Evolutionary conservation across 768 basidiomycete genomes (phyloP).

Genomic region (Cyathus striatus): DNA sequence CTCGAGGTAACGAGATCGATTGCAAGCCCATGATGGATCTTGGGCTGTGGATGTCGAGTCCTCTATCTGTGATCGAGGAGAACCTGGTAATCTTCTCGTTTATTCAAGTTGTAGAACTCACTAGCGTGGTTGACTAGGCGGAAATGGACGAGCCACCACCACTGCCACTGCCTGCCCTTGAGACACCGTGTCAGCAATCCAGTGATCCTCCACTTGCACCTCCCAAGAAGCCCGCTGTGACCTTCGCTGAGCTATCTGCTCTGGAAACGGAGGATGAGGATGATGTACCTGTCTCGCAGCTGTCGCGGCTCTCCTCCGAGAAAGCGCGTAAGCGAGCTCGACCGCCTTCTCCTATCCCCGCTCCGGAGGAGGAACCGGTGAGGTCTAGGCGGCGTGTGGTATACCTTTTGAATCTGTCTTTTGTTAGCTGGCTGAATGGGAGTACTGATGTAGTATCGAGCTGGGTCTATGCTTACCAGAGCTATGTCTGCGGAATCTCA

Average conservation of each 20-base stretch:
- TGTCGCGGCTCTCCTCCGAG: constrained; percentile 8
- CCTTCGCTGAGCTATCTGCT: constrained; percentile 7
- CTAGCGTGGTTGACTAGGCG: neutral
- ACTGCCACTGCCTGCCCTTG: too few relatives aligned
- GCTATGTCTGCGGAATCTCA: neutral
- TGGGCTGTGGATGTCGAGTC: constrained; percentile 32
- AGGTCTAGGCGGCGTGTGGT: constrained; percentile 2
- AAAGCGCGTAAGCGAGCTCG: constrained; percentile 11
- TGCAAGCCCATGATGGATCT: constrained; percentile 34
- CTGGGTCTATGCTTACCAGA: neutral
- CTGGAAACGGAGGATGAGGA: constrained; percentile 16
- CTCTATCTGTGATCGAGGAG: constrained; percentile 12
- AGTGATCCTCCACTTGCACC: neutral
- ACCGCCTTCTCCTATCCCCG: constrained; percentile 6
- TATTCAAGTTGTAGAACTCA: neutral
- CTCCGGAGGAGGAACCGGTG: constrained; percentile 1
- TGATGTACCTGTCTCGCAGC: constrained; percentile 16
- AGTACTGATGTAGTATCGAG: neutral
- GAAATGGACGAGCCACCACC: too few relatives aligned
- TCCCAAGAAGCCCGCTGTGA: constrained; percentile 1
- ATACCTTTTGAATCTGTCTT: neutral
- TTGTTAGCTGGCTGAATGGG: neutral
- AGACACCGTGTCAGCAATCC: too few relatives aligned
- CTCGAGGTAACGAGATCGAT: constrained; percentile 14
- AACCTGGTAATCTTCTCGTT: neutral